Evolutionary conservation across 2,329 filamentous ascomycete species (phyloP).

Genomic region (Verticillium tricorpus): DNA sequence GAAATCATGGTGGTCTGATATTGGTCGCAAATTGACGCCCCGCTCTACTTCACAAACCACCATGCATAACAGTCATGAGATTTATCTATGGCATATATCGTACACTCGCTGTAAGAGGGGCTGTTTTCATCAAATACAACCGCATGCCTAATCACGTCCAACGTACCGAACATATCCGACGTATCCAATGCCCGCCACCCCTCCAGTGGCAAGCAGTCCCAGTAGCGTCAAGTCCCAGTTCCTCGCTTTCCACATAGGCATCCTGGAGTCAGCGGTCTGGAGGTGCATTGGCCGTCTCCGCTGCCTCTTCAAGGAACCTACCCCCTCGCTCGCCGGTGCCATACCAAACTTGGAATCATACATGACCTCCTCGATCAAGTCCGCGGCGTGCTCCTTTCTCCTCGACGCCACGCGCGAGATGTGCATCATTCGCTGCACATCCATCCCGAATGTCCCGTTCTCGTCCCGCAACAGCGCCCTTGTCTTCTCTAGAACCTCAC

Average conservation of each 20-base stretch:
- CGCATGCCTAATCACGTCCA: too few relatives aligned
- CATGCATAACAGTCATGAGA: too few relatives aligned
- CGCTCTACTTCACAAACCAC: too few relatives aligned
- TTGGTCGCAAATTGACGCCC: too few relatives aligned
- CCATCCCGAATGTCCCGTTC: constrained; percentile 23
- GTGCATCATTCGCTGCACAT: constrained; percentile 29
- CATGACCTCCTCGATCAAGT: constrained; percentile 37
- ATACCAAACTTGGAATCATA: constrained; percentile 25
- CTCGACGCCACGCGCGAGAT: constrained; percentile 31
- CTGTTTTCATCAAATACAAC: too few relatives aligned
- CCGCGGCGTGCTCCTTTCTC: constrained; percentile 31
- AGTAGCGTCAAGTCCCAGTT: constrained; percentile 5
- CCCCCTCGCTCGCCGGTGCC: background rate
- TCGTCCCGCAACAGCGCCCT: constrained; percentile 21
- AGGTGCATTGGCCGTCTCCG: constrained; percentile 32
- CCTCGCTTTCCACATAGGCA: constrained; percentile 16
- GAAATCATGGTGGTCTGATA: too few relatives aligned
- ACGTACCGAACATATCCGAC: background rate
- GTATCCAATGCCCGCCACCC: background rate
- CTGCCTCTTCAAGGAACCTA: background rate
- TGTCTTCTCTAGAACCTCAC: constrained; percentile 24
- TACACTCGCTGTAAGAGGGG: too few relatives aligned
- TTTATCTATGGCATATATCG: too few relatives aligned
- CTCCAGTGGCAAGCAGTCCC: background rate
- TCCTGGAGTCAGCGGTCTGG: constrained; percentile 37